Evolutionary conservation across 106 monocot species (phyloP).

Genomic region (Dendrobium huoshanense): DNA sequence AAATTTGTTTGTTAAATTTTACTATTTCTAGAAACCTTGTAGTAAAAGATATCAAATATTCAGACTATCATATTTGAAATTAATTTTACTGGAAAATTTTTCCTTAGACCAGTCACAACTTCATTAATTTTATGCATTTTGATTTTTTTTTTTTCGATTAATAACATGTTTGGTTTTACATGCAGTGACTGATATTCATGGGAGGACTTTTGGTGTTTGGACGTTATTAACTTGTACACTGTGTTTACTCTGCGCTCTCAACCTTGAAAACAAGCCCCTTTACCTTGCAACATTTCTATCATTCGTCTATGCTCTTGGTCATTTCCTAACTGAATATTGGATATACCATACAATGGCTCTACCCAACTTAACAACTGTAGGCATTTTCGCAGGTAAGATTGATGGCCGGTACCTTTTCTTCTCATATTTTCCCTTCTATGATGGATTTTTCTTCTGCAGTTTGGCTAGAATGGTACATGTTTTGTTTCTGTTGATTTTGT

Average conservation of each 20-base stretch:
- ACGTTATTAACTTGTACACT: constrained; percentile 90
- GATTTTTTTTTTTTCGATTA: background rate
- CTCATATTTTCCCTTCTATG: constrained; percentile 1
- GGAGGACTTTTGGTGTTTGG: constrained; percentile 96
- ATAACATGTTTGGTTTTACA: constrained; percentile 9
- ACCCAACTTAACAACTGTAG: constrained; percentile 77
- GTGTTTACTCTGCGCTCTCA: constrained; percentile 87
- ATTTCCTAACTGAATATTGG: constrained; percentile 84
- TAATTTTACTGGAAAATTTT: background rate
- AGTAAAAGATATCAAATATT: too few species aligned
- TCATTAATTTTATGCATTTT: background rate
- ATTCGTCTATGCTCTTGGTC: constrained; percentile 87
- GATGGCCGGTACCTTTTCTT: background rate
- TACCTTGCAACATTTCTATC: constrained; percentile 79
- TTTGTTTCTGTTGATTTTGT: background rate
- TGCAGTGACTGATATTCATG: constrained; percentile 98
- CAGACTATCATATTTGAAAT: too few species aligned
- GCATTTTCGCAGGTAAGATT: constrained; percentile 84
- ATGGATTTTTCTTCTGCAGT: background rate
- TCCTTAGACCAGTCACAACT: background rate
- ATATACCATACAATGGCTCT: constrained; percentile 79
- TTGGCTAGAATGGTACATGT: background rate
- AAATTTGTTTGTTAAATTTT: too few species aligned
- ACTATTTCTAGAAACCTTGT: too few species aligned
- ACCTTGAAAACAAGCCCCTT: constrained; percentile 80